Evolutionary conservation across 2,329 filamentous ascomycete species (phyloP).

Genomic region (Ophiostoma angusticollis): DNA sequence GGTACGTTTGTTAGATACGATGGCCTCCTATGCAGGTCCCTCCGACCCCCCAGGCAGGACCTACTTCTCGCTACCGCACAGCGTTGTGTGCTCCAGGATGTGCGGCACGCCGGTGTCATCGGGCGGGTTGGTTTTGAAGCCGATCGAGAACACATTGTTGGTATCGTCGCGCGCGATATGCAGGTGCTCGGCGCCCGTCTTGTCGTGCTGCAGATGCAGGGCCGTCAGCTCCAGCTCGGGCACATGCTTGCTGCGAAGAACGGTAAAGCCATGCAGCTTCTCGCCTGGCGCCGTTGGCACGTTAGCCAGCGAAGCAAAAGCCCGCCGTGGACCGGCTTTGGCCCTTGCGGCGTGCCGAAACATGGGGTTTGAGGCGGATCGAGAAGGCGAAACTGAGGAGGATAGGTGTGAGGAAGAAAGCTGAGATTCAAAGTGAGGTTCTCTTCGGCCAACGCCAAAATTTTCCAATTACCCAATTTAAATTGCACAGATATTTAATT

Average conservation of each 20-base stretch:
- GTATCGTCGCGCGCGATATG: conserved; percentile 90
- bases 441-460: too few species aligned
- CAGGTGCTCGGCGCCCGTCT: conserved; percentile 89
- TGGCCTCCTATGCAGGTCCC: too few species aligned
- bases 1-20: too few species aligned
- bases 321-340: conserved; percentile 4
- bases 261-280: conserved; percentile 84
- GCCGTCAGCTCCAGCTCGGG: conserved; percentile 89
- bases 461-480: too few species aligned
- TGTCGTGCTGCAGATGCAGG: conserved; percentile 80
- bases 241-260: conserved; percentile 80
- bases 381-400: not conserved
- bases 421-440: too few species aligned
- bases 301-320: conserved; percentile 36
- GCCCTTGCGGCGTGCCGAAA: conserved; percentile 5
- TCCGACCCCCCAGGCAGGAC: too few species aligned
- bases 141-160: conserved; percentile 99
- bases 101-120: conserved; percentile 94
- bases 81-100: conserved; percentile 92
- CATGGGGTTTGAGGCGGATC: not conserved
- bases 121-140: conserved; percentile 97
- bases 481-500: too few species aligned
- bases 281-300: conserved; percentile 64
- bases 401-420: not conserved
- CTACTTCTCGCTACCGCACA: conserved; percentile 90